A percentile compares a stretch with the other conserved stretches of the same genome.
Conservation (phyloP, 345 rosid genomes). For the Eucalyptus camaldulensis region DNA sequence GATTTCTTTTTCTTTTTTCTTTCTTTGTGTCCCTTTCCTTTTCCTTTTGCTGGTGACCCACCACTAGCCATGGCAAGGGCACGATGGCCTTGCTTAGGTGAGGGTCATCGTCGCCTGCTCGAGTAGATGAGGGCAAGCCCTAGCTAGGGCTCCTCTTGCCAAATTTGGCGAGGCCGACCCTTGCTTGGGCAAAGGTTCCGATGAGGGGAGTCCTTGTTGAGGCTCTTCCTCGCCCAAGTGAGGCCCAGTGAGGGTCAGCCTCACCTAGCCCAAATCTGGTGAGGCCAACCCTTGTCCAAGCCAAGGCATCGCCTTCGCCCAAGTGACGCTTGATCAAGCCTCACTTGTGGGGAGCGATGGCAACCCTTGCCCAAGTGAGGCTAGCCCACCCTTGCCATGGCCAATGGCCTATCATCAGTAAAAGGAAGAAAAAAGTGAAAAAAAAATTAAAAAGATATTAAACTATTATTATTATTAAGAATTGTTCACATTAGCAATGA, state of each 20-base stretch:
- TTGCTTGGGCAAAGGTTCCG: background rate
- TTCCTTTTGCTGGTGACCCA: background rate
- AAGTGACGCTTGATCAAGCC: background rate
- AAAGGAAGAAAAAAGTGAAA: background rate
- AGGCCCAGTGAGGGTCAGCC: too few relatives aligned
- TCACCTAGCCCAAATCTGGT: background rate
- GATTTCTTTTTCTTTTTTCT: background rate
- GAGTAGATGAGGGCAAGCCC: too few relatives aligned
- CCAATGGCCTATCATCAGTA: background rate
- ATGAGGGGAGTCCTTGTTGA: too few relatives aligned
- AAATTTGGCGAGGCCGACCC: background rate
- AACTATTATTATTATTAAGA: background rate
- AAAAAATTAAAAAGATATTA: background rate
- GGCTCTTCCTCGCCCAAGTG: too few relatives aligned
- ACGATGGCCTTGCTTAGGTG: background rate
- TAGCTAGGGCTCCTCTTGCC: too few relatives aligned
- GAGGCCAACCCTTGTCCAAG: background rate
- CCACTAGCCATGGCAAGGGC: background rate
- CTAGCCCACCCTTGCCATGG: background rate
- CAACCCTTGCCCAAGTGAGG: background rate
- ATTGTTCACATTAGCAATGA: background rate
- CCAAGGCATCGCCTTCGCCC: background rate
- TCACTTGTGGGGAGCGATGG: background rate
- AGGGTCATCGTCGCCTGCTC: fast-evolving
- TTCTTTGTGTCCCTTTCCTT: background rate